Evolutionary conservation across 2,329 filamentous ascomycete genomes (phyloP), one percentile per base, ranked within the genome.

Genomic region (Penicillium sp.): DNA sequence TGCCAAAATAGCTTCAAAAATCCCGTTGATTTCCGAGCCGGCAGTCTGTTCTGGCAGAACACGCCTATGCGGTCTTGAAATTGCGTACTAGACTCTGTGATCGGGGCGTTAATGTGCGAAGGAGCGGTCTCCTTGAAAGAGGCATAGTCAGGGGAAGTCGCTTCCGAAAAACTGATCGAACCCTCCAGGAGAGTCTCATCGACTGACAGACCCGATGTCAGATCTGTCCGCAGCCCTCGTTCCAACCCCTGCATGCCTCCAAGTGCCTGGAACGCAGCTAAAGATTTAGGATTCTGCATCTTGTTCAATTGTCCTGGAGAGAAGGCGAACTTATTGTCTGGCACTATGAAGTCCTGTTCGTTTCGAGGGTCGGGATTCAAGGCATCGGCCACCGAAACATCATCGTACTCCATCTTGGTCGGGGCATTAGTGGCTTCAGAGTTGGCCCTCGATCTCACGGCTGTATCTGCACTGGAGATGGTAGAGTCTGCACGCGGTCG

Each of bases 271-370:
- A 91, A 95, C 1, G 89, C 89, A 12, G 84, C 75, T 50, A 95
- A 71, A 53, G 82, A 94, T 73, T 95, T 95, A 3, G 90, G 90
- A 64, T 94, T 93, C 54, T 91, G 81, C 72, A 95, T 79, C 69
- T 95, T 95, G 61, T 83, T 84, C 55, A 96, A 75, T 63, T 94
- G 84, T 12, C 90, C 89, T 0, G 68, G 69, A 2, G 83, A 81
- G 64, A 88, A 95, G 15, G 88, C 89, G 62, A 95, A 95, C 0
- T 84, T 84, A 65, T 93, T 95, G 64, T 88, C 76, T 5, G 84
- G 77, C 10, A 91, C 82, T 13, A 80, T 61, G 60, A 94, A 95
- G 54, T 91, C 87, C n/a, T 72, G 75, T 64, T 90, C 86, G 45
- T 83, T 86, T 6, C 87, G 86, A 33, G 81, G 77, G 63, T 94